Evolutionary conservation across 805 yeast genomes (phyloP).

Genomic region (Kodamaea laetipori): DNA sequence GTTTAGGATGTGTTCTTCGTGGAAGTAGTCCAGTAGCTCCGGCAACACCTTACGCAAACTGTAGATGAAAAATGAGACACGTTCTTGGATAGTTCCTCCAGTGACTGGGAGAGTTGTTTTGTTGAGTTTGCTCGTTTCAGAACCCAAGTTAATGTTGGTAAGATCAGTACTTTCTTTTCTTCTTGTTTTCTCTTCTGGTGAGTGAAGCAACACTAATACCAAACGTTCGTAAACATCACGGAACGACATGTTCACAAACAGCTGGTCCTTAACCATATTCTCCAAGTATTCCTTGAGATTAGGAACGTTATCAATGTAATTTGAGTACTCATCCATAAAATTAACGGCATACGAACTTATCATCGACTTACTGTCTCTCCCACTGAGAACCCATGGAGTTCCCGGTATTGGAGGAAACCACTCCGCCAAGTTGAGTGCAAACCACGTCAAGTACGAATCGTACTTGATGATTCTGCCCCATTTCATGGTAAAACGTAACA

Average conservation of each 20-base stretch:
- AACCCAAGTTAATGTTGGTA: neutral
- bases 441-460: conserved; percentile 83
- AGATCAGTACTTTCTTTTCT: conserved; percentile 10
- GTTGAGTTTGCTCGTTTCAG: conserved; percentile 24
- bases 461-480: conserved; percentile 81
- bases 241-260: conserved; percentile 48
- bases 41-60: conserved; percentile 66
- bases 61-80: conserved; percentile 67
- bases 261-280: conserved; percentile 30
- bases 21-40: conserved; percentile 71
- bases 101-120: conserved; percentile 48
- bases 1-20: conserved; percentile 76
- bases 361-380: conserved; percentile 44
- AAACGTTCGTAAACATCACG: conserved; percentile 74
- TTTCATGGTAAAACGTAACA: conserved; percentile 63
- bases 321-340: conserved; percentile 40
- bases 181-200: conserved; percentile 52
- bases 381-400: conserved; percentile 56
- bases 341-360: conserved; percentile 32
- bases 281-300: conserved; percentile 26
- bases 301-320: conserved; percentile 37
- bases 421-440: conserved; percentile 83
- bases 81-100: conserved; percentile 67
- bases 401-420: conserved; percentile 74
- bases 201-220: conserved; percentile 71